phyloP scores from a whole-genome alignment of 2,329 filamentous ascomycete genomes.

The Phaeosphaeria sp. region DNA sequence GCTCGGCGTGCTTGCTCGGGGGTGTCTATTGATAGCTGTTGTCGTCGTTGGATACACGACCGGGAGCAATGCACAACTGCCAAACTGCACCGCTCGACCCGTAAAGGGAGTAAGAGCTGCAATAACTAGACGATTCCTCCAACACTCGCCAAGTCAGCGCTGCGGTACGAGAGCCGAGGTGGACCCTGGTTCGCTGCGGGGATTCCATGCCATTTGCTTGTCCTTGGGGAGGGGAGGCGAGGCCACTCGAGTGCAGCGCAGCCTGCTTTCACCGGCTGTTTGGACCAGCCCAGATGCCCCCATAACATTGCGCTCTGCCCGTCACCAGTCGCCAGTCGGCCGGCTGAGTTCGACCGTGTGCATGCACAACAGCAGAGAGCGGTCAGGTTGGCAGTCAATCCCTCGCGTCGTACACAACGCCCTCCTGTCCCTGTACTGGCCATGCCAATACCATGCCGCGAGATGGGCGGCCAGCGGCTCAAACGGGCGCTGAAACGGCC shows the following conservation, averaged over 20 bases:
- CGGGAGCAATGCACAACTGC: no score
- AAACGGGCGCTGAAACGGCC: constrained; percentile 7
- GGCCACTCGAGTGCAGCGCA: neutral
- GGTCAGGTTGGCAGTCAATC: neutral
- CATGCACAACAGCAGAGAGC: neutral
- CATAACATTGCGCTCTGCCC: no score
- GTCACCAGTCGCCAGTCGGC: neutral
- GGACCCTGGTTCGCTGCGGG: constrained; percentile 1
- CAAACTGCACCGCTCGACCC: no score
- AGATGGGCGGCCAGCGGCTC: neutral
- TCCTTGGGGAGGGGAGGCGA: neutral
- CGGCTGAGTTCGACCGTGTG: constrained; percentile 6
- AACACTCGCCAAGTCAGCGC: neutral
- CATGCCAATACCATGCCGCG: neutral
- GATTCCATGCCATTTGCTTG: neutral
- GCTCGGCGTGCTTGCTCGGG: no score
- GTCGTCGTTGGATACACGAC: no score
- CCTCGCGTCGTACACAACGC: constrained; percentile 3
- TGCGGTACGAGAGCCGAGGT: constrained; percentile 1
- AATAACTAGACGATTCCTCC: no score
- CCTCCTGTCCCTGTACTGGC: neutral
- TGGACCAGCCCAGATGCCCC: neutral
- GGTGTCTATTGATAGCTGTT: no score
- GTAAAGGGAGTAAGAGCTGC: no score
- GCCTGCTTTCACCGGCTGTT: neutral